These are phyloP conservation scores for Sarocladium strictum DNA, from an alignment of 2,329 filamentous ascomycete genomes.

Conservation along the genomic window DNA sequence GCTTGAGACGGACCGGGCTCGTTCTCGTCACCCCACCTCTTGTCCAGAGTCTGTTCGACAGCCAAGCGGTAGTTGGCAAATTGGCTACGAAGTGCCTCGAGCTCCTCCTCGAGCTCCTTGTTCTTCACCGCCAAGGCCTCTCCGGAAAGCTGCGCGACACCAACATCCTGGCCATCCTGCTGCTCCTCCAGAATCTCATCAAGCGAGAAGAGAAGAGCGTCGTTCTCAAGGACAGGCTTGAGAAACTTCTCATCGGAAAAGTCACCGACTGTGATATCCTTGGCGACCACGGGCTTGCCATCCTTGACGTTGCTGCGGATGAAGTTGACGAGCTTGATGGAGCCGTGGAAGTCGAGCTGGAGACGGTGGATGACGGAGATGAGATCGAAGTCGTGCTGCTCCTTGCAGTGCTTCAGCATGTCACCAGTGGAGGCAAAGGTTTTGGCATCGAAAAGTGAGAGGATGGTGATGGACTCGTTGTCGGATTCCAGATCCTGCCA, in stretches of 20 bases:
- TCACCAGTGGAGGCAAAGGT: constrained; percentile 57
- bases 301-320: constrained; percentile 43
- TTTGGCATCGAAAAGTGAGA: constrained; percentile 62
- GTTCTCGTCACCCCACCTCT: constrained; percentile 57
- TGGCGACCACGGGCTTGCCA: constrained; percentile 37
- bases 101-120: constrained; percentile 50
- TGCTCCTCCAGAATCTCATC: constrained; percentile 62
- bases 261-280: constrained; percentile 52
- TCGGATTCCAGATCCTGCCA: constrained; percentile 56
- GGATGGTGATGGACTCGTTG: constrained; percentile 53
- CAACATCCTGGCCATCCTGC: constrained; percentile 24
- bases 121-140: constrained; percentile 24
- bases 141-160: neutral
- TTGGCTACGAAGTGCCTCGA: constrained; percentile 52
- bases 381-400: constrained; percentile 63
- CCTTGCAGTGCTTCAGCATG: constrained; percentile 65
- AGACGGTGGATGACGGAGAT: constrained; percentile 49
- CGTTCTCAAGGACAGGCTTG: constrained; percentile 80
- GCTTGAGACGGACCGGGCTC: constrained; percentile 24
- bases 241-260: constrained; percentile 78
- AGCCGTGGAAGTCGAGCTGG: constrained; percentile 65
- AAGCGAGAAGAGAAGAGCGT: constrained; percentile 80
- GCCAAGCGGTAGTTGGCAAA: constrained; percentile 60
- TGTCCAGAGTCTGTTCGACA: constrained; percentile 61
- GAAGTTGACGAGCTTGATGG: constrained; percentile 71